Base-by-base conservation (phyloP, 768 basidiomycete species). In the Trametes elegans region DNA sequence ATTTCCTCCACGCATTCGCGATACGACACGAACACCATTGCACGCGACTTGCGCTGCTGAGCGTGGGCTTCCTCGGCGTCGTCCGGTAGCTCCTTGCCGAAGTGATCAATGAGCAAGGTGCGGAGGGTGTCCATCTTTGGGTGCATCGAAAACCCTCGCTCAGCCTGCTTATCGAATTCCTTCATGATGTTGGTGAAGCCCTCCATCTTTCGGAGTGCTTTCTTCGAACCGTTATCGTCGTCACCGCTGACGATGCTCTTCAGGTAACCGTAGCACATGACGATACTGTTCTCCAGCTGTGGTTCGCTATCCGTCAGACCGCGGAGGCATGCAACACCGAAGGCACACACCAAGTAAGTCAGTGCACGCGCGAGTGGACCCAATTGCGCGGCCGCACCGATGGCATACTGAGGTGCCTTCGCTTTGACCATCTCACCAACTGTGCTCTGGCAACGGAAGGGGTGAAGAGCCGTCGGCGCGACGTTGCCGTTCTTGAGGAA, bases 11-110 rank as follows among this genome's bases (percentile, higher is more conserved):
- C 93, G 31, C 87, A 90, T 49, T 90, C 85, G 53, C 97, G 77
- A 68, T 82, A 95, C n/a, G 89, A 87, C 48, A 88, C 88, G 67
- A 98, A 99, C 16, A 99, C 90, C 88, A 98, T 99, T 18, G 87
- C 90, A 57, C 86, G 80, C 2, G 92, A 92, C 41, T 63, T 68
- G 7, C 70, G 67, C 10, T 64, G 31, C n/a, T 21, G 34, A 11
- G 57, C 62, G 7, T 36, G 36, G 3, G 29, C 62, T 46, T 71
- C 74, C 24, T 62, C 67, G 11, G 68, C 77, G 18, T 71, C 71
- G 7, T 78, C 77, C n/a, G 71, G 70, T 41, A 79, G 64, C 43
- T 72, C 73, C 53, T 81, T 73, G 3, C 78, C 80, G 65, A 98
- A 97, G 69, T 97, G 89, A 39, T 90, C 81, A 16, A 95, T 70